Percentiles rank a stretch among this genome's conserved stretches.
Evolutionary conservation across 202 grass and related monocot genomes (phyloP).

Genomic region (Zoysia matrella): DNA sequence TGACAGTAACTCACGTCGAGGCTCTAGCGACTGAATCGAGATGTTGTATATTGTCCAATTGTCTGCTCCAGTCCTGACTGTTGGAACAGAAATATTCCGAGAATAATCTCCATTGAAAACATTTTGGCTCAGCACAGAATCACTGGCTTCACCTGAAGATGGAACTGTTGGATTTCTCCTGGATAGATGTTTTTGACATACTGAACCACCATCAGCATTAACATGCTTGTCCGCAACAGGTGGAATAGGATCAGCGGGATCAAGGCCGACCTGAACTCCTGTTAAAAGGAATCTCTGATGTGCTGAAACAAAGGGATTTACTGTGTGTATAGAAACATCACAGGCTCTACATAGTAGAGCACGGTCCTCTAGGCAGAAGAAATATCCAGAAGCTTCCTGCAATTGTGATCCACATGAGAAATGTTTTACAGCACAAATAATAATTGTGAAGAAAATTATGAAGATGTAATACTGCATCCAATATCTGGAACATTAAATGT

Average conservation of each 20-base stretch:
- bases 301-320: neutral
- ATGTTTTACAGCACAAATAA: constrained; percentile 18
- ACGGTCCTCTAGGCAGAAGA: constrained; percentile 95
- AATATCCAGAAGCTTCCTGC: constrained; percentile 96
- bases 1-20: constrained; percentile 36
- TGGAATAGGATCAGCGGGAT: constrained; percentile 66
- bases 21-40: constrained; percentile 18
- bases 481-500: constrained; percentile 13
- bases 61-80: constrained; percentile 16
- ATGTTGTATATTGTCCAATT: constrained; percentile 40
- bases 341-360: constrained; percentile 92
- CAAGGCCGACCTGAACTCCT: constrained; percentile 96
- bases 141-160: constrained; percentile 47
- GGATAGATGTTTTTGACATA: constrained; percentile 32
- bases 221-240: constrained; percentile 42
- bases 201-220: constrained; percentile 20
- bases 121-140: constrained; percentile 42
- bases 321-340: constrained; percentile 30
- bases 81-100: constrained; percentile 47
- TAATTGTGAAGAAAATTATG: constrained; percentile 16
- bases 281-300: constrained; percentile 97
- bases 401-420: constrained; percentile 39
- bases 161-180: constrained; percentile 19
- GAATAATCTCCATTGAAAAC: constrained; percentile 35
- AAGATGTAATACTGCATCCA: neutral